These are phyloP conservation scores for Cladosporium sp. DNA, from an alignment of 2,329 filamentous ascomycete genomes.

Conservation along the genomic window DNA sequence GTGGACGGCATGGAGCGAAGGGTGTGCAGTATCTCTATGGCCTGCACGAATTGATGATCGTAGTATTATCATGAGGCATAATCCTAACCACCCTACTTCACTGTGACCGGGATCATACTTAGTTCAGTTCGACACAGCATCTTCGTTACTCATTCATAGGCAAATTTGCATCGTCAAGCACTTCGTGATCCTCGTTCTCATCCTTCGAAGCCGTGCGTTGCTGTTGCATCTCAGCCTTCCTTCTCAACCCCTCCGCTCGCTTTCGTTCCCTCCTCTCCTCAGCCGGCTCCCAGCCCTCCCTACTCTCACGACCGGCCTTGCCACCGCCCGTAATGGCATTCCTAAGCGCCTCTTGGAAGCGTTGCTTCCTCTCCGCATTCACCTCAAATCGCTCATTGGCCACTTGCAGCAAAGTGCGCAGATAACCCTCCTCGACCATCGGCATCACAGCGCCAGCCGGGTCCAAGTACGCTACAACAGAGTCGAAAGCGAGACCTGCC, in stretches of 20 bases:
- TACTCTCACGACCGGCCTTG: conserved; percentile 32
- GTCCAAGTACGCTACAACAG: conserved; percentile 61
- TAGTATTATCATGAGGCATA: no score
- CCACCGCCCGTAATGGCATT: conserved; percentile 27
- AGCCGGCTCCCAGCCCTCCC: conserved; percentile 35
- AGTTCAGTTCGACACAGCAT: no score
- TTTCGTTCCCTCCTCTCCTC: conserved; percentile 36
- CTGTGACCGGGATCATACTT: no score
- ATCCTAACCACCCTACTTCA: no score
- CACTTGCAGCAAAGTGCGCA: conserved; percentile 62
- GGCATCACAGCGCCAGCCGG: conserved; percentile 41
- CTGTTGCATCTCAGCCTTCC: conserved; percentile 18
- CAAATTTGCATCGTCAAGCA: neutral
- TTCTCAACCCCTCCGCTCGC: conserved; percentile 44
- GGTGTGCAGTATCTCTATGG: no score
- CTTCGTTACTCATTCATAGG: no score
- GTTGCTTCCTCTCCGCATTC: conserved; percentile 62
- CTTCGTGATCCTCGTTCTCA: neutral
- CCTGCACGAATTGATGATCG: no score
- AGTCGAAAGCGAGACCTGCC: conserved; percentile 76
- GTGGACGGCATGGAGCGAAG: no score
- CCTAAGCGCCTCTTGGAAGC: conserved; percentile 55
- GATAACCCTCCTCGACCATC: conserved; percentile 62
- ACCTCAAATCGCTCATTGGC: conserved; percentile 70
- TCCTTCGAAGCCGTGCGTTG: neutral